phyloP scores from a whole-genome alignment of 2,329 filamentous ascomycete genomes.

The Trichoderma sp. region DNA sequence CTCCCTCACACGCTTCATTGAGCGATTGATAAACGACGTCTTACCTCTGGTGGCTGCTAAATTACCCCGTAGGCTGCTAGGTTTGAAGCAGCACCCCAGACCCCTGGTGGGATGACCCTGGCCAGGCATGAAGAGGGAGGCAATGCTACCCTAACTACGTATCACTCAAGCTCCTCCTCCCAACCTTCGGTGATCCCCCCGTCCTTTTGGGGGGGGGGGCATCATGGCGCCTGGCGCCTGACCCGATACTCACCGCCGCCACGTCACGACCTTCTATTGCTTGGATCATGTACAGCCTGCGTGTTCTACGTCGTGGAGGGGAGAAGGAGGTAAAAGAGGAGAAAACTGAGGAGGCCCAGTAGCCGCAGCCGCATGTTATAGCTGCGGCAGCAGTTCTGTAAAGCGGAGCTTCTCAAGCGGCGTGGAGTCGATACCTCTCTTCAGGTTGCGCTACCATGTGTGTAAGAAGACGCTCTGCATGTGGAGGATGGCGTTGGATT shows the following conservation, averaged over 20 bases:
- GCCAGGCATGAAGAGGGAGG: constrained; percentile 12
- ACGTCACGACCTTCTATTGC: constrained; percentile 19
- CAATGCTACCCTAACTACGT: constrained; percentile 16
- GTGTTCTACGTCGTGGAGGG: not conserved
- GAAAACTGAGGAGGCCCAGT: not conserved
- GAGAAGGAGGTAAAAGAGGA: constrained; percentile 5
- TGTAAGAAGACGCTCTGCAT: not conserved
- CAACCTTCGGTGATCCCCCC: constrained; percentile 8
- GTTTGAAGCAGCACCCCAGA: not conserved
- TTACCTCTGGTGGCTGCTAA: not conserved
- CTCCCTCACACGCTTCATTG: not conserved
- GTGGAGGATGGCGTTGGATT: not conserved
- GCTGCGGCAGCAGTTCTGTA: not conserved
- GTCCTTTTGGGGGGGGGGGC: not conserved
- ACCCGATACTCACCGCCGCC: constrained; percentile 20
- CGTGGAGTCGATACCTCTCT: constrained; percentile 9
- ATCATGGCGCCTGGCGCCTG: constrained; percentile 14
- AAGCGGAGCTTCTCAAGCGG: not conserved
- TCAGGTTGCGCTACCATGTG: not conserved
- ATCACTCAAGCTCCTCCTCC: not conserved
- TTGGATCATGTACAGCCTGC: not conserved
- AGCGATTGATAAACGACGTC: not conserved
- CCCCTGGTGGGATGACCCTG: not conserved
- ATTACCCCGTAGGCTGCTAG: not conserved
- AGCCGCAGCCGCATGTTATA: constrained; percentile 9